Base-by-base conservation (phyloP, 495 filamentous ascomycete species). In the Penicillium antarcticum region DNA sequence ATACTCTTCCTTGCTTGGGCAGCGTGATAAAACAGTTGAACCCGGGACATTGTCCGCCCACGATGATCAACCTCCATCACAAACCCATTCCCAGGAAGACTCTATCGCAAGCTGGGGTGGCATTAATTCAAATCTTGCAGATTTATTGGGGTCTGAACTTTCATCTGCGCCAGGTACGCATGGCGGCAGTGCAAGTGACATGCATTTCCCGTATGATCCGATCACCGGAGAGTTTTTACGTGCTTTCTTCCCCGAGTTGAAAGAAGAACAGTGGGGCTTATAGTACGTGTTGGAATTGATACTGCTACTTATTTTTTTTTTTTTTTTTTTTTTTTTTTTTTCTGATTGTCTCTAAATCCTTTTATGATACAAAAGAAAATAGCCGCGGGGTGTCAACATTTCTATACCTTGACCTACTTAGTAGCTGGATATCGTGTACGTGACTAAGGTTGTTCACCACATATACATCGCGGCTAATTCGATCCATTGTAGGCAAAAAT, bases 201-300 rank as follows among this genome's bases (percentile, higher is more conserved):
- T 56, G 0, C 69, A 71, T 35, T 71, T 75, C 51, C 71, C 73
- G 3, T 71, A 73, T 42, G 73, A 75, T 35, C 73, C 73, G 1
- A 68, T 76, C 40, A 66, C 62, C 45, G 69, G 65, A 8, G 70
- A 75, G 19, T 76, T 76, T 19, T 69, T 76, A 42, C 58, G 69
- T 16, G 71, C 72, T n/a, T 70, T 76, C 49, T 75, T 76, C 51
- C 69, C 71, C 5, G 56, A 52, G 10, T 52, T 51, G 18, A 54
- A 58, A 9, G 32, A 50, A 49, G 17, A 53, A 17, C 18, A 23
- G 42, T 29, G 26, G 26, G 26, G 21, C 2, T 23, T 23, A 5
- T 23, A 23, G 21, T 23, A n/a, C 21, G 5, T 23, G 21, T 23
- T 23, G 3, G 5, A 23, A 5, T 23, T 23, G 2, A 23, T 23